Percentiles rank a stretch among this genome's conserved stretches.
phyloP scores from a whole-genome alignment of 2,329 filamentous ascomycete genomes.

The Pyrenochaeta sp. region DNA sequence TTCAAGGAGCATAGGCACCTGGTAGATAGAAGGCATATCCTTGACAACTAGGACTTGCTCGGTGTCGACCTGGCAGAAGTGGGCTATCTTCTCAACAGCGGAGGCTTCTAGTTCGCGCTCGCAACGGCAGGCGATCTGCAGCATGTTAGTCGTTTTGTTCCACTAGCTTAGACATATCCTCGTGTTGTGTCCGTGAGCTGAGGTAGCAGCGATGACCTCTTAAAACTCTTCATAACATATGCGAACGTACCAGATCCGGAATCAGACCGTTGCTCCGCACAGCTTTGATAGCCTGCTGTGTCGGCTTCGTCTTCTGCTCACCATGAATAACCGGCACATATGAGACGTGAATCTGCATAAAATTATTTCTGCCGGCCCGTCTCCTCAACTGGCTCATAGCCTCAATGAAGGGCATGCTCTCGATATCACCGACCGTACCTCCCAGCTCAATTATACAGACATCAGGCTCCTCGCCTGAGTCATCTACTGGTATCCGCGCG shows the following conservation, averaged over 20 bases:
- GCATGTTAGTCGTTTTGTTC: background rate
- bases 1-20: constrained; percentile 90
- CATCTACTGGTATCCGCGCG: constrained; percentile 84
- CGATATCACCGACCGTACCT: constrained; percentile 81
- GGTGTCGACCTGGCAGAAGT: constrained; percentile 84
- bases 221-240: background rate
- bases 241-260: constrained; percentile 64
- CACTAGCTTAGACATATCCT: background rate
- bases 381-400: constrained; percentile 81
- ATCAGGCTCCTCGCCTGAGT: constrained; percentile 82
- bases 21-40: constrained; percentile 90
- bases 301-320: constrained; percentile 97
- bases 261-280: constrained; percentile 79
- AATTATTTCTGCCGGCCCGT: constrained; percentile 78
- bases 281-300: constrained; percentile 86
- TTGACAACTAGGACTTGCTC: constrained; percentile 88
- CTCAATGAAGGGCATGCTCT: constrained; percentile 87
- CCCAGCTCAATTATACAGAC: constrained; percentile 85
- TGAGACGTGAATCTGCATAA: constrained; percentile 87
- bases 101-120: constrained; percentile 75
- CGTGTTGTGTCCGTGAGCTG: background rate
- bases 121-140: constrained; percentile 89
- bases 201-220: background rate
- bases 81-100: constrained; percentile 87
- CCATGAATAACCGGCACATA: constrained; percentile 79